Conservation (phyloP, 768 basidiomycete species). For the Leucogyrophana mollusca region DNA sequence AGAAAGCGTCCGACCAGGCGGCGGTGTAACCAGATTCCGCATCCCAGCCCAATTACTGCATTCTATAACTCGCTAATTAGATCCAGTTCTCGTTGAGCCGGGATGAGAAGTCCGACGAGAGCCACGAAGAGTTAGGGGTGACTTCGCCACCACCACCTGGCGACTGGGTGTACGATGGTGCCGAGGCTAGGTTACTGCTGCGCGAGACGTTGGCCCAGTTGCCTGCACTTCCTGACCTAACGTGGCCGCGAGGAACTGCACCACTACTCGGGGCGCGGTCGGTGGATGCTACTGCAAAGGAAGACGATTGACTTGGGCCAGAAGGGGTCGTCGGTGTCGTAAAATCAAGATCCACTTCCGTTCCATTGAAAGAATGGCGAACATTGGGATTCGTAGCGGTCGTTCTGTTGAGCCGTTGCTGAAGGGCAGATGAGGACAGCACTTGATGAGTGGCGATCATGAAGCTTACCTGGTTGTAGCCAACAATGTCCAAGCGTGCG, state of each 20-base stretch:
- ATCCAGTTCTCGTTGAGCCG: conserved; percentile 55
- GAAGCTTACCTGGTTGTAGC: conserved; percentile 60
- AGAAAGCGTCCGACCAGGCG: conserved; percentile 46
- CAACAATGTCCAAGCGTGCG: conserved; percentile 70
- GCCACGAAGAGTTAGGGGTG: conserved; percentile 60
- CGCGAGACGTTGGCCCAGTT: conserved; percentile 72
- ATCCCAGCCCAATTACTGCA: background rate
- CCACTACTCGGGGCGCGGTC: conserved; percentile 36
- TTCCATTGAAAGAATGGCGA: conserved; percentile 76
- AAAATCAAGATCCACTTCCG: conserved; percentile 62
- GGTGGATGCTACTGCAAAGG: conserved; percentile 33
- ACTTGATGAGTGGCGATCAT: conserved; percentile 4
- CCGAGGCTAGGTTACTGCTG: conserved; percentile 47
- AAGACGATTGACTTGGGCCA: conserved; percentile 41
- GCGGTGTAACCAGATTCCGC: conserved; percentile 29
- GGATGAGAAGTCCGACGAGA: conserved; percentile 49
- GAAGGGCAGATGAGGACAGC: conserved; percentile 17
- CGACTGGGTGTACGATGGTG: conserved; percentile 53
- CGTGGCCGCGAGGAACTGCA: conserved; percentile 50
- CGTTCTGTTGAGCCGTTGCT: conserved; percentile 47
- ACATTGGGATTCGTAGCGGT: conserved; percentile 49
- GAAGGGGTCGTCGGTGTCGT: conserved; percentile 54
- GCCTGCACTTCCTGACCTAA: conserved; percentile 76
- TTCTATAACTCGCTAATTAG: conserved; percentile 16
- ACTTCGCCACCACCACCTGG: conserved; percentile 49